Percentiles rank a stretch among this genome's conserved stretches.
Conservation (phyloP, 768 basidiomycete species). For the Mycena galericulata region DNA sequence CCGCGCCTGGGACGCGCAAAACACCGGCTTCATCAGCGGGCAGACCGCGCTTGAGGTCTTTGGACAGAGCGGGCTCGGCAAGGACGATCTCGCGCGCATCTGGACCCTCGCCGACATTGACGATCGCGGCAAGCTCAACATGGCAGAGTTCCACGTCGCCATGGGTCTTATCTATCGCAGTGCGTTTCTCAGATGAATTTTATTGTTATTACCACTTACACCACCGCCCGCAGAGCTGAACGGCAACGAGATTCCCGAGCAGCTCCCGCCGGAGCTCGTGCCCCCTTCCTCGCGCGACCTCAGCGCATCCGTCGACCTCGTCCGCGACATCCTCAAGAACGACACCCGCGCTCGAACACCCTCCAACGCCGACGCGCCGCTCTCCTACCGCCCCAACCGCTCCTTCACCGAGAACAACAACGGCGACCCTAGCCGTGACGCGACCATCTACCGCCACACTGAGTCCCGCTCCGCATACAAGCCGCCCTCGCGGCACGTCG, state of each 20-base stretch:
- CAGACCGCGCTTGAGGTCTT: slow-evolving; percentile 91
- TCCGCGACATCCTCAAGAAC: slow-evolving; percentile 89
- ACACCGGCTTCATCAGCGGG: slow-evolving; percentile 88
- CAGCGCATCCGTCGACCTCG: slow-evolving; percentile 87
- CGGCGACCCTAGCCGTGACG: slow-evolving; percentile 79
- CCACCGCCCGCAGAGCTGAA: slow-evolving; percentile 87
- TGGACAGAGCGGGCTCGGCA: slow-evolving; percentile 89
- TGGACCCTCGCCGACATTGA: slow-evolving; percentile 95
- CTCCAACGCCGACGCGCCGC: slow-evolving; percentile 59
- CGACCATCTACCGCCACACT: slow-evolving; percentile 91
- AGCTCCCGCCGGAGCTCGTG: slow-evolving; percentile 88
- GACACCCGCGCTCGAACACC: slow-evolving; percentile 84
- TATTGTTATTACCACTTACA: slow-evolving; percentile 7
- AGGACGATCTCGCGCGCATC: slow-evolving; percentile 92
- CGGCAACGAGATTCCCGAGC: slow-evolving; percentile 90
- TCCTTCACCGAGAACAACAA: slow-evolving; percentile 71
- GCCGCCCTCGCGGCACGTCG: slow-evolving; percentile 84
- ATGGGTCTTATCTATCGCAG: slow-evolving; percentile 98
- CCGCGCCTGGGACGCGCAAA: slow-evolving; percentile 91
- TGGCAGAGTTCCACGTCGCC: slow-evolving; percentile 97
- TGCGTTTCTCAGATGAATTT: slow-evolving; percentile 55
- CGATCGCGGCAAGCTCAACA: slow-evolving; percentile 94
- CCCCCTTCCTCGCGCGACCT: slow-evolving; percentile 94
- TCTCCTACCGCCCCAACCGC: slow-evolving; percentile 75
- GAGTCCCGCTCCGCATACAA: slow-evolving; percentile 79